Evolutionary conservation across 108 stramenopile genomes (phyloP).

Genomic region (Parietichytrium sp.): DNA sequence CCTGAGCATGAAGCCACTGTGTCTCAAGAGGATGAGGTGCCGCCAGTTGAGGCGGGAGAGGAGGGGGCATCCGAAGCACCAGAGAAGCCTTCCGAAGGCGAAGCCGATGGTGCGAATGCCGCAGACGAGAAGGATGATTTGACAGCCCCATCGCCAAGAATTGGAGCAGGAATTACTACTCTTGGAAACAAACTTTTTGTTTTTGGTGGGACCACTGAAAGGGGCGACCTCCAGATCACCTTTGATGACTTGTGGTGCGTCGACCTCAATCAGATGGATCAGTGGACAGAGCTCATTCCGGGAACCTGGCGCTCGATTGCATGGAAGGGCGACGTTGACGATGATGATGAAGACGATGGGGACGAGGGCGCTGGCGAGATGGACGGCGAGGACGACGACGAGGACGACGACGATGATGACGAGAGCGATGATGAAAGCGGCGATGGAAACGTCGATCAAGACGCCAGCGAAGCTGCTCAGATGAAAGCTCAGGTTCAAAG

Average conservation of each 20-base stretch:
- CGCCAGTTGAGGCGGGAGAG: neutral
- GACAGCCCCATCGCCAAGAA: constrained; percentile 22
- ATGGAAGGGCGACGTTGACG: constrained; percentile 13
- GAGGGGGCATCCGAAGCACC: neutral
- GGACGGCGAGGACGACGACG: constrained; percentile 17
- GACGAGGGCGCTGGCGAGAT: neutral
- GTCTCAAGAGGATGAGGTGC: neutral
- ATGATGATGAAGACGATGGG: neutral
- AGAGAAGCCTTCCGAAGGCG: neutral
- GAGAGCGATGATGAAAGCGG: neutral
- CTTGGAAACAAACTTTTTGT: constrained; percentile 3
- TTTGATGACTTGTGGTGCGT: constrained; percentile 31
- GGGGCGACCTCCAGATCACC: neutral
- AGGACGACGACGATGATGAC: neutral
- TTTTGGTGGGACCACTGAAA: neutral
- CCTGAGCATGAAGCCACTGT: neutral
- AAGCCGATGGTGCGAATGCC: neutral
- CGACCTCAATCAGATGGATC: constrained; percentile 34
- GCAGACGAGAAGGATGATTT: neutral
- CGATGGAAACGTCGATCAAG: neutral
- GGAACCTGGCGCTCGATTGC: constrained; percentile 5
- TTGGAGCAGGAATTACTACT: neutral
- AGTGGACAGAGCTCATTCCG: neutral
- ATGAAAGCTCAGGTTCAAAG: neutral
- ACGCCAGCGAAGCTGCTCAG: neutral